These are phyloP conservation scores for Sutorius eximius DNA, from an alignment of 1,284 basidiomycete species.

Conservation along the genomic window DNA sequence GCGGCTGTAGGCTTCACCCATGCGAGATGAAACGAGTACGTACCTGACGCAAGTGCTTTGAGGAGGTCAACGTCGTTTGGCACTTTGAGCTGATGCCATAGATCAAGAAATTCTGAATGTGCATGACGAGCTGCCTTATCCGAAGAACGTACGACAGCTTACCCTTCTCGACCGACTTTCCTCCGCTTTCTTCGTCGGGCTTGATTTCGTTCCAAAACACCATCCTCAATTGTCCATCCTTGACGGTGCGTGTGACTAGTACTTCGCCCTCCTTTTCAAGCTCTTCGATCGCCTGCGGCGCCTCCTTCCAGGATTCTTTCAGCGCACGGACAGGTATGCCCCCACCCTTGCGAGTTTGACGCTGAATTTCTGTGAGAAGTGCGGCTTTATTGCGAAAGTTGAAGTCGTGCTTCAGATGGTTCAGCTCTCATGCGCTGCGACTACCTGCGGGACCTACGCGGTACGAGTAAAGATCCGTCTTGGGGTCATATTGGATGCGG, in stretches of 20 bases:
- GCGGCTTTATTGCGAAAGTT: slow-evolving; percentile 82
- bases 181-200: slow-evolving; percentile 67
- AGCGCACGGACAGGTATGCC: slow-evolving; percentile 83
- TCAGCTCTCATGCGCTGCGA: slow-evolving; percentile 4
- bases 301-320: slow-evolving; percentile 89
- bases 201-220: slow-evolving; percentile 93
- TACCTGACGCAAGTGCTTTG: slow-evolving; percentile 71
- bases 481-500: slow-evolving; percentile 74
- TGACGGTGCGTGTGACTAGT: slow-evolving; percentile 78
- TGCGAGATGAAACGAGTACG: slow-evolving; percentile 10
- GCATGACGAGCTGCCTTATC: background rate
- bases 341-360: slow-evolving; percentile 73
- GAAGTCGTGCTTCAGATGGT: slow-evolving; percentile 70
- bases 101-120: slow-evolving; percentile 73
- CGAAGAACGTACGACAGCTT: slow-evolving; percentile 19
- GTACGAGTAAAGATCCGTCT: slow-evolving; percentile 84
- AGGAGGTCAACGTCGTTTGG: slow-evolving; percentile 83
- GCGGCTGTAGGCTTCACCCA: slow-evolving; percentile 2
- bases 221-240: slow-evolving; percentile 82
- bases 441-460: slow-evolving; percentile 46
- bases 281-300: slow-evolving; percentile 79
- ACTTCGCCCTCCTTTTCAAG: slow-evolving; percentile 87
- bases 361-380: slow-evolving; percentile 78
- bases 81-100: slow-evolving; percentile 84
- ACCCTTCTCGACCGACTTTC: slow-evolving; percentile 79